These are phyloP conservation scores for Lobulomyces angularis DNA, from an alignment of 192 early-diverging fungal species.

Conservation along the genomic window DNA sequence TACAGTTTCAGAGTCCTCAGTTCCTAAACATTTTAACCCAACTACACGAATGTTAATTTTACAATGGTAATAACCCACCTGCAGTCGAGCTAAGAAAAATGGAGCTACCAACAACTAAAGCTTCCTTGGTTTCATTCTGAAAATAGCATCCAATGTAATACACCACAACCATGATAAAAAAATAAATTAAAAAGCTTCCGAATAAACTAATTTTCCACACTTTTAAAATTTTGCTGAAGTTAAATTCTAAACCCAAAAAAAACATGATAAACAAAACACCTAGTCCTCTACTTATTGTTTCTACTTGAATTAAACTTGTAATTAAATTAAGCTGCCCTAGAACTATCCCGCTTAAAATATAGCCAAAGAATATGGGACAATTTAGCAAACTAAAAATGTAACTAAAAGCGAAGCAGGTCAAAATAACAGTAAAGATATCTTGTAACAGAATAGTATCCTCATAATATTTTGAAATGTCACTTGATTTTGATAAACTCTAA, in stretches of 20 bases:
- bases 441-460: slow-evolving; percentile 9
- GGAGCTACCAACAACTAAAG: slow-evolving; percentile 33
- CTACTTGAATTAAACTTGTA: slow-evolving; percentile 35
- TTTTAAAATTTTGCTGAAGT: slow-evolving; percentile 30
- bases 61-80: too few relatives aligned
- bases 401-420: slow-evolving; percentile 9
- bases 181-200: slow-evolving; percentile 27
- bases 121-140: slow-evolving; percentile 21
- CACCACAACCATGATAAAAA: slow-evolving; percentile 23
- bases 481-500: slow-evolving; percentile 19
- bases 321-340: slow-evolving; percentile 26
- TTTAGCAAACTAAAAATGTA: slow-evolving; percentile 12
- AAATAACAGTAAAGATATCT: slow-evolving; percentile 9
- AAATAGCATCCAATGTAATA: slow-evolving; percentile 20
- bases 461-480: slow-evolving; percentile 19
- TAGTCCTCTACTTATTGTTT: slow-evolving; percentile 37
- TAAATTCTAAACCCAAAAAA: slow-evolving; percentile 45
- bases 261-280: slow-evolving; percentile 48
- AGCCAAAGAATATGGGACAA: slow-evolving; percentile 46
- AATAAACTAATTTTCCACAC: slow-evolving; percentile 35
- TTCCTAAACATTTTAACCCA: slow-evolving; percentile 18
- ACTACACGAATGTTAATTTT: too few relatives aligned
- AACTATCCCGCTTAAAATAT: slow-evolving; percentile 38
- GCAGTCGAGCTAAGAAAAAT: slow-evolving; percentile 38
- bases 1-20: slow-evolving; percentile 30